Evolutionary conservation across 257 asterid species (phyloP).

Genomic region (Solanum ossicruentum): DNA sequence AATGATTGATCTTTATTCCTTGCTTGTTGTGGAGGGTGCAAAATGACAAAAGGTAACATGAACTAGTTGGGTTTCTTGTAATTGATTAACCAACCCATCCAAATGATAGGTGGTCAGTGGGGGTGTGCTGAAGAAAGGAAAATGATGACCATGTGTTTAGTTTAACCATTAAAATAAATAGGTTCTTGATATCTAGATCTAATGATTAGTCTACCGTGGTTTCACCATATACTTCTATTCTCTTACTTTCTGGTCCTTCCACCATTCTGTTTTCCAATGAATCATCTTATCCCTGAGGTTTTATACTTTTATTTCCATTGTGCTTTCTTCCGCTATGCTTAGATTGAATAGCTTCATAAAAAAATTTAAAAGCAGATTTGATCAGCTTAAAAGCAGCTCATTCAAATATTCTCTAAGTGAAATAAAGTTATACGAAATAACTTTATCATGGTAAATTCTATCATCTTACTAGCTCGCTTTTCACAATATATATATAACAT

Average conservation of each 20-base stretch:
- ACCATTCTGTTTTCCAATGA: neutral
- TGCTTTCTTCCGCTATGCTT: too few species aligned
- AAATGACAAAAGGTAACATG: conserved; percentile 20
- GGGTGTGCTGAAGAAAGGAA: neutral
- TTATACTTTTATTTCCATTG: neutral
- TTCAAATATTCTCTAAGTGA: too few species aligned
- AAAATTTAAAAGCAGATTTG: too few species aligned
- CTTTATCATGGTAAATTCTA: too few species aligned
- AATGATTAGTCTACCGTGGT: neutral
- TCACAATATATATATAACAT: neutral
- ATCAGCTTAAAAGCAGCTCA: too few species aligned
- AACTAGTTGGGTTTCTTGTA: conserved; percentile 6
- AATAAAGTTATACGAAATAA: too few species aligned
- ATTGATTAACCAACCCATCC: conserved; percentile 12
- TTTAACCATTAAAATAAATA: neutral
- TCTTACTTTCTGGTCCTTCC: neutral
- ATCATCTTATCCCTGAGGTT: neutral
- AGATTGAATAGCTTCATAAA: too few species aligned
- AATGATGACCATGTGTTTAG: conserved; percentile 16
- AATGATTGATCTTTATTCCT: conserved; percentile 29
- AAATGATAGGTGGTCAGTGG: conserved; percentile 4
- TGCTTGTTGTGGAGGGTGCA: conserved; percentile 33
- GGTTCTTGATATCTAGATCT: neutral
- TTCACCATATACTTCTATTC: neutral
- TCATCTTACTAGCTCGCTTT: neutral